Evolutionary conservation across 495 filamentous ascomycete genomes (phyloP).

Genomic region (Trichoderma gamsii): DNA sequence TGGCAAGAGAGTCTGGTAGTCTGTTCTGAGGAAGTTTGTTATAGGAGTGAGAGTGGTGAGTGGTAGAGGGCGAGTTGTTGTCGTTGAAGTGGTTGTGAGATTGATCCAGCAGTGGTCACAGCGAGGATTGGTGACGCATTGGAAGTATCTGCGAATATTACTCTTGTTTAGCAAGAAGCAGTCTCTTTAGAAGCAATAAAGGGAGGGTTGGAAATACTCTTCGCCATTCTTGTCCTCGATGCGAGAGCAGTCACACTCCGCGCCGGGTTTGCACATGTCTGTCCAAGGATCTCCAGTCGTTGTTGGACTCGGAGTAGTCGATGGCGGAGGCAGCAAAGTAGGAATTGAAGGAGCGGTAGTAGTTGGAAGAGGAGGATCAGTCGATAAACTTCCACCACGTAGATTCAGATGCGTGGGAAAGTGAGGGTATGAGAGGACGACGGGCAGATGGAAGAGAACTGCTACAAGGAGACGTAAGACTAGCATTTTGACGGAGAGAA

Average conservation of each 20-base stretch:
- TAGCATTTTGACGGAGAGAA: neutral
- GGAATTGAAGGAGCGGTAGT: neutral
- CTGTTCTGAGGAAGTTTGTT: neutral
- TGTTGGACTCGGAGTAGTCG: neutral
- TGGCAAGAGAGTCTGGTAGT: neutral
- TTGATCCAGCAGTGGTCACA: conserved; percentile 12
- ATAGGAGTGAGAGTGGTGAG: neutral
- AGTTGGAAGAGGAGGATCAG: neutral
- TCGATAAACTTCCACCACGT: neutral
- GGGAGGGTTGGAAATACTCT: neutral
- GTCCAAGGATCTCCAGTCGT: neutral
- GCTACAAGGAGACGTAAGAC: neutral
- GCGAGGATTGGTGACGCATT: conserved; percentile 8
- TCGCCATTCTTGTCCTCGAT: conserved; percentile 4
- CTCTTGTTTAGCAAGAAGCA: neutral
- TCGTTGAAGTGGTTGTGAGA: neutral
- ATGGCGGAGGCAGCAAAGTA: neutral
- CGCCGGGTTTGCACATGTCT: neutral
- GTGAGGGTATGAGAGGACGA: neutral
- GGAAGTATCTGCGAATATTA: neutral
- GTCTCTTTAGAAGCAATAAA: too few species aligned
- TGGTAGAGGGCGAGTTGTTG: neutral
- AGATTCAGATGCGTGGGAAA: neutral
- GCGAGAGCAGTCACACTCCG: neutral
- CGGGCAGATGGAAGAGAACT: neutral